Evolutionary conservation across 495 filamentous ascomycete genomes (phyloP), one percentile per base, ranked within the genome.

Genomic region (Rhizodiscina lignyota): DNA sequence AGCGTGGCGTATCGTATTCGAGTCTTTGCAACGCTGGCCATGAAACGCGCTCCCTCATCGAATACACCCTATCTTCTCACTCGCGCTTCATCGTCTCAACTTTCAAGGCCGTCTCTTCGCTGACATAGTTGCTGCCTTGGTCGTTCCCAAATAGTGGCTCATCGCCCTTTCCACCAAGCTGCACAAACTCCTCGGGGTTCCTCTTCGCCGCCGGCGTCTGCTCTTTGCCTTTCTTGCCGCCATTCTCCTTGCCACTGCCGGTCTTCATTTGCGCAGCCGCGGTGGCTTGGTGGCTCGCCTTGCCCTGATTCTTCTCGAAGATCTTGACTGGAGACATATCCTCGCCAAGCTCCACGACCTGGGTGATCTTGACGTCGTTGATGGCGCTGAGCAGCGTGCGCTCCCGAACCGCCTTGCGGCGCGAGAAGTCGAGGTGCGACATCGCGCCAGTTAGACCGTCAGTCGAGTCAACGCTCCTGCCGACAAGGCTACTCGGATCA

Each of bases 381-480:
- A 94, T 68, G 33, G 68, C 73, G 53, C 74, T 75, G 4, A 96
- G 62, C 12, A 97, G 61, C 0, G 89, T 97, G 13, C 89, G 74
- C 54, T 96, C 81, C 3, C 89, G 69, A 17, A 64, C 56, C 1
- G 79, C 55, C 48, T 85, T 89, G 36, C 86, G 73, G 45, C 78
- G 79, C 10, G 73, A 74, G 55, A 97, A 85, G 42, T 87, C 86
- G 17, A 97, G 66, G 21, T 73, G 68, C 17, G 68, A 74, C 42
- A 97, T 63, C 11, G 79, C 82, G 13, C 79, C 79, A 0, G 86
- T 83, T 13, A 99, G 65, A 19, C 84, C 83, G 45, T 91, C 87
- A n/a, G 83, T 94, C 4, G 70, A 59, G 34, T 64, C 52, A 18
- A 48, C 53, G 24, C 43, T 47, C 18, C 58, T 61, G 31, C 13